Evolutionary conservation across 2,329 filamentous ascomycete genomes (phyloP).

Genomic region (Microdochium nivale): DNA sequence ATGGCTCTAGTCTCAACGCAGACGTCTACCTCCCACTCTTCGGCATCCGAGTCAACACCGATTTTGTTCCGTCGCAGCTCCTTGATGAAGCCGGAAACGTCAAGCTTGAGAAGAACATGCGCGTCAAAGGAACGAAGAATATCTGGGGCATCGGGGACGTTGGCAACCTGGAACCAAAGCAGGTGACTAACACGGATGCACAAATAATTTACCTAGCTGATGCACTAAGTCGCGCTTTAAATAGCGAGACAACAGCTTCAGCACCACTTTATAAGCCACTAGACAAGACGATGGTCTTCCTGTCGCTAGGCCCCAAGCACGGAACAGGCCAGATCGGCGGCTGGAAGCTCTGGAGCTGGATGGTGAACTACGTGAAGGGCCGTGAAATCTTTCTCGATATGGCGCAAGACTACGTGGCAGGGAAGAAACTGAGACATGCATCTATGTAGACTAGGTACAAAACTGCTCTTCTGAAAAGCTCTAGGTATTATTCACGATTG

Average conservation of each 20-base stretch:
- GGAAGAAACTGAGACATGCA: not conserved
- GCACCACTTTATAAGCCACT: constrained; percentile 19
- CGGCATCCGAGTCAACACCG: constrained; percentile 35
- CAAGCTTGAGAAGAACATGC: constrained; percentile 27
- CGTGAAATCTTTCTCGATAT: constrained; percentile 6
- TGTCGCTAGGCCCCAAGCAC: constrained; percentile 30
- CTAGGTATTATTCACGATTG: no score
- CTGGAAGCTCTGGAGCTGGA: constrained; percentile 26
- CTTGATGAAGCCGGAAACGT: constrained; percentile 24
- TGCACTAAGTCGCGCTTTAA: constrained; percentile 15
- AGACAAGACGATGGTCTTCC: constrained; percentile 16
- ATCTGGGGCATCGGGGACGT: constrained; percentile 37
- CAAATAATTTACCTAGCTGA: constrained; percentile 23
- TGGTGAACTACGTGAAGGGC: constrained; percentile 30
- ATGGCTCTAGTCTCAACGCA: constrained; percentile 25
- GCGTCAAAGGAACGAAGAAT: constrained; percentile 24
- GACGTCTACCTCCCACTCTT: constrained; percentile 39
- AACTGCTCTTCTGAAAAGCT: no score
- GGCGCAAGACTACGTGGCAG: not conserved
- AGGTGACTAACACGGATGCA: constrained; percentile 19
- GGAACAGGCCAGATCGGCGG: constrained; percentile 28
- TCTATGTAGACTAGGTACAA: not conserved
- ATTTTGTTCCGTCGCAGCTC: constrained; percentile 29
- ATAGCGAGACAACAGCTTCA: constrained; percentile 1
- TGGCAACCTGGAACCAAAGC: constrained; percentile 28